phyloP scores from a whole-genome alignment of 208 protist species.

The Trichomonas gallinae region DNA sequence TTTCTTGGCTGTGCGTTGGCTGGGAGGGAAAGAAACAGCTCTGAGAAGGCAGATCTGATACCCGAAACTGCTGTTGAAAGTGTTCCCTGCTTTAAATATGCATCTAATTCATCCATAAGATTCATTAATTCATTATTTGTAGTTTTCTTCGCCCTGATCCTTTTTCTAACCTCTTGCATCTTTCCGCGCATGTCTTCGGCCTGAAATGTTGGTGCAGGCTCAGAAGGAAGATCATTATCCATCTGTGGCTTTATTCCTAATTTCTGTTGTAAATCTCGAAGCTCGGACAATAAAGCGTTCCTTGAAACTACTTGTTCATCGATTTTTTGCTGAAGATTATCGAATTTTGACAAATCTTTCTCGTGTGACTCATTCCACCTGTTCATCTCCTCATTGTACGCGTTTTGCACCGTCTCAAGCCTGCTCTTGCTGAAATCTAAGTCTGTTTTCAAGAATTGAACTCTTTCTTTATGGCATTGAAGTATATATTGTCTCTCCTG shows the following conservation, averaged over 20 bases:
- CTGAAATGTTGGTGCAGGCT: neutral
- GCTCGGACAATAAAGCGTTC: neutral
- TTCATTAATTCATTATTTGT: neutral
- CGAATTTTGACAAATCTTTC: conserved; percentile 1
- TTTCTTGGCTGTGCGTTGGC: neutral
- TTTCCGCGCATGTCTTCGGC: neutral
- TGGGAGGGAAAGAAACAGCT: neutral
- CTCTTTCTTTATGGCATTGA: neutral
- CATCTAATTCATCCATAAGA: neutral
- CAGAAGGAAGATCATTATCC: neutral
- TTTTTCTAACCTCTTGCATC: neutral
- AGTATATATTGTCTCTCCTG: neutral
- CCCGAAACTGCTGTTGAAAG: neutral
- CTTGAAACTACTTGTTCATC: neutral
- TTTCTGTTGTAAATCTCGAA: neutral
- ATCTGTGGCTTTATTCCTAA: neutral
- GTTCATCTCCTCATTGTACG: neutral
- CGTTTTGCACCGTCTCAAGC: neutral
- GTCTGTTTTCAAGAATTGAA: neutral
- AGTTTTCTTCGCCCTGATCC: neutral
- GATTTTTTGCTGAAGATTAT: neutral
- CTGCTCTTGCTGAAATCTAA: neutral
- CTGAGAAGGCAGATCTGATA: neutral
- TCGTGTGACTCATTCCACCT: neutral
- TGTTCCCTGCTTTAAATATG: neutral